Evolutionary conservation across 495 filamentous ascomycete genomes (phyloP).

Genomic region (Mytilinidion resinicola): DNA sequence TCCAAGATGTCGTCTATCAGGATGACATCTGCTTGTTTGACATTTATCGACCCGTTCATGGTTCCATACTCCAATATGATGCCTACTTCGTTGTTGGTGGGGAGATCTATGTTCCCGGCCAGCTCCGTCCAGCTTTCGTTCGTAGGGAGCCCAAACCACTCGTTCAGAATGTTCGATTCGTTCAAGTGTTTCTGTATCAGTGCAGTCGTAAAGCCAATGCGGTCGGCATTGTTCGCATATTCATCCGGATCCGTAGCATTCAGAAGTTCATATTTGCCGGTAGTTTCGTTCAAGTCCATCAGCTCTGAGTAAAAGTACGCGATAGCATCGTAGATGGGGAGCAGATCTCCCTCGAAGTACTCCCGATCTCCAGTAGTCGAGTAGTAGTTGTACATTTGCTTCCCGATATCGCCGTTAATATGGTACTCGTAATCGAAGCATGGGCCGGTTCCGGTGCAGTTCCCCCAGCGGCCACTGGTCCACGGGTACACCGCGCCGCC

Average conservation of each 20-base stretch:
- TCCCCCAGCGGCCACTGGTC: conserved; percentile 59
- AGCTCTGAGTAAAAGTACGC: conserved; percentile 53
- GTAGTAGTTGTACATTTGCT: conserved; percentile 55
- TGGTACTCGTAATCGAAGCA: conserved; percentile 64
- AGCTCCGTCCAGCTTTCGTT: conserved; percentile 39
- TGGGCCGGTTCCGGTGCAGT: conserved; percentile 60
- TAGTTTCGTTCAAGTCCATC: conserved; percentile 48
- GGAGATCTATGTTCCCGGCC: conserved; percentile 34
- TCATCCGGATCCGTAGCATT: conserved; percentile 82
- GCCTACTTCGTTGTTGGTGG: conserved; percentile 37
- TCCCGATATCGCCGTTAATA: conserved; percentile 67
- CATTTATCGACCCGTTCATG: conserved; percentile 56
- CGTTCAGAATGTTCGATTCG: conserved; percentile 52
- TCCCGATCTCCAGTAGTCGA: conserved; percentile 53
- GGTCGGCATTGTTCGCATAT: conserved; percentile 65
- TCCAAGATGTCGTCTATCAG: conserved; percentile 53
- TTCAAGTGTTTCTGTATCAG: conserved; percentile 53
- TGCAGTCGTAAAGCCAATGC: conserved; percentile 68
- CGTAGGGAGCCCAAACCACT: conserved; percentile 47
- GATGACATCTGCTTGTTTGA: conserved; percentile 63
- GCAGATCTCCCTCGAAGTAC: conserved; percentile 47
- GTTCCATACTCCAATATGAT: conserved; percentile 63
- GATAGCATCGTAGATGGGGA: conserved; percentile 55
- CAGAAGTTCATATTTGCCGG: conserved; percentile 41
- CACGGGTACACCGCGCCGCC: conserved; percentile 55